Percentiles rank a stretch among this genome's conserved stretches.
Evolutionary conservation across 306 rosid species (phyloP).

Genomic region (Lathyrus tuberosus): DNA sequence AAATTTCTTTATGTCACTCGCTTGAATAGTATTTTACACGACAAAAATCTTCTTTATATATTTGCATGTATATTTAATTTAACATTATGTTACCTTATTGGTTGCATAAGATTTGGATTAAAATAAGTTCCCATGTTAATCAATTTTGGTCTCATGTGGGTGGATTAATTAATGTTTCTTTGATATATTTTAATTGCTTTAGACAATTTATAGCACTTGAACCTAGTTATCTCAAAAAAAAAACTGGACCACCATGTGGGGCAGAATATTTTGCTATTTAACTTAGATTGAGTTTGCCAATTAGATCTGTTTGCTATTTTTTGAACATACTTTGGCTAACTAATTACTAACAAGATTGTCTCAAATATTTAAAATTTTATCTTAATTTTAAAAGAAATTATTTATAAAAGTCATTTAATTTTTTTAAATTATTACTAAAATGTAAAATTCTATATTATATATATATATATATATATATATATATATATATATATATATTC

Average conservation of each 20-base stretch:
- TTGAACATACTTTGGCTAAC: constrained; percentile 17
- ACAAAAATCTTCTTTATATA: constrained; percentile 39
- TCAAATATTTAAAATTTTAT: too few relatives aligned
- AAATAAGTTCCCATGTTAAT: not conserved
- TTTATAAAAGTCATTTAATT: too few relatives aligned
- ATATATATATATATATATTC: too few relatives aligned
- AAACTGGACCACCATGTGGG: constrained; percentile 50
- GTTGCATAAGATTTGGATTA: not conserved
- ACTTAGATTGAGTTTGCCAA: constrained; percentile 1
- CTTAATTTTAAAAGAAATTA: too few relatives aligned
- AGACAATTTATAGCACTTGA: not conserved
- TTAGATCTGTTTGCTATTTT: not conserved
- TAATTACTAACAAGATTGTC: too few relatives aligned
- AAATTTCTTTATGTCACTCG: not conserved
- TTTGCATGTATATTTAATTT: not conserved
- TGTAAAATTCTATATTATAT: too few relatives aligned
- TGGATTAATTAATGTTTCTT: too few relatives aligned
- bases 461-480: too few relatives aligned
- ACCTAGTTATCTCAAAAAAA: not conserved
- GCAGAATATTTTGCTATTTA: constrained; percentile 31
- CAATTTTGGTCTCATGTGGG: not conserved
- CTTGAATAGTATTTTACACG: constrained; percentile 7
- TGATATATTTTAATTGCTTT: not conserved
- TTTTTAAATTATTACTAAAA: too few relatives aligned
- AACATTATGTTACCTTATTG: not conserved